These are phyloP conservation scores for Neurospora tetraspora DNA, from an alignment of 495 filamentous ascomycete genomes.

Conservation along the genomic window DNA sequence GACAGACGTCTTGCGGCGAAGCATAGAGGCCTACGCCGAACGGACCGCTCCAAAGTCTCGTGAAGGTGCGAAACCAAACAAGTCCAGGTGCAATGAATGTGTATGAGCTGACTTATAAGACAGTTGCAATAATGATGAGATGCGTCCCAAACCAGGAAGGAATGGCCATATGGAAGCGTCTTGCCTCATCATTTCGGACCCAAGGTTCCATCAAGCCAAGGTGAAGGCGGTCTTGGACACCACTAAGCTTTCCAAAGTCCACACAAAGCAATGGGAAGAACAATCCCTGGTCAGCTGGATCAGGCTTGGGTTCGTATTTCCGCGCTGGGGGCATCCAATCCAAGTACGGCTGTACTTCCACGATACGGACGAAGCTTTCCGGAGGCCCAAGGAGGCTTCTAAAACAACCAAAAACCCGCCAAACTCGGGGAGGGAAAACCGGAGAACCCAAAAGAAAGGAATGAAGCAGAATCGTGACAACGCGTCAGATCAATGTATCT, in stretches of 20 bases:
- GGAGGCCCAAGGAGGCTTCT: background rate
- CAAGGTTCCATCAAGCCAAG: background rate
- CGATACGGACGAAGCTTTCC: background rate
- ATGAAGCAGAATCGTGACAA: slow-evolving; percentile 4
- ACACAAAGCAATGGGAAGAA: background rate
- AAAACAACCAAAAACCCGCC: background rate
- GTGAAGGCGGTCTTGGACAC: background rate
- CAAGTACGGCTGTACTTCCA: background rate
- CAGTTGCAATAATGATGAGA: background rate
- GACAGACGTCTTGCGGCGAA: background rate
- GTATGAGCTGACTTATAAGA: background rate
- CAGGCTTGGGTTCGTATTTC: background rate
- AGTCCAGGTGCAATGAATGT: background rate
- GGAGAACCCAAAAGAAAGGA: background rate
- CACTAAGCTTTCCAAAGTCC: background rate
- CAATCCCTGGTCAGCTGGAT: background rate
- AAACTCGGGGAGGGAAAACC: background rate
- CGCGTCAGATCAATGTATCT: slow-evolving; percentile 5
- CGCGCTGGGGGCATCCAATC: background rate
- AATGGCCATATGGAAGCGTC: background rate
- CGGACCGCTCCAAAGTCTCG: background rate
- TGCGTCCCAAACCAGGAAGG: background rate
- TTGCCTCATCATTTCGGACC: background rate
- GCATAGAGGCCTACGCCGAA: background rate
- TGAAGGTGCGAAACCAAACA: background rate